Evolutionary conservation across 805 yeast genomes (phyloP).

Genomic region (Lachancea sp.): DNA sequence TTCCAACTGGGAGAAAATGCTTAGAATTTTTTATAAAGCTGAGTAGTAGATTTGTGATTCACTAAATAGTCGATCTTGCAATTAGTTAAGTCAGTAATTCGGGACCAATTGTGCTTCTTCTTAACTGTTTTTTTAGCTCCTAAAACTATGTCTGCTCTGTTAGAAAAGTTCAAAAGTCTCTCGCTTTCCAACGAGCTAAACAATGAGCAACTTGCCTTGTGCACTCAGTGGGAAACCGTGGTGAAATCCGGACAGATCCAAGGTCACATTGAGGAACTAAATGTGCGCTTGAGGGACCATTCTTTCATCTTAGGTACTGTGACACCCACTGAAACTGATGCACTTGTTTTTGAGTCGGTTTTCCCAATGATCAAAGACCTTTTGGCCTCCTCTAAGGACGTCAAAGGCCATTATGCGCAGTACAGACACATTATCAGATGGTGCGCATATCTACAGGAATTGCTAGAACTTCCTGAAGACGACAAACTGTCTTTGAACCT

Average conservation of each 20-base stretch:
- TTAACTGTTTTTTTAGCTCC: too few relatives aligned
- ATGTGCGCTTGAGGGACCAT: constrained; percentile 57
- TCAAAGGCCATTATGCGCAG: constrained; percentile 47
- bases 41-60: too few relatives aligned
- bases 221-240: constrained; percentile 74
- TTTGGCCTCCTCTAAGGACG: constrained; percentile 39
- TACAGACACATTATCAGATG: constrained; percentile 88
- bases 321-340: constrained; percentile 63
- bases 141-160: constrained; percentile 29
- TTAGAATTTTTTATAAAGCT: too few relatives aligned
- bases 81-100: too few relatives aligned
- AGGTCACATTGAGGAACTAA: constrained; percentile 49
- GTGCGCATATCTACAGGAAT: constrained; percentile 80
- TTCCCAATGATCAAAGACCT: constrained; percentile 55
- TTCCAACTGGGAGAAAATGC: too few relatives aligned
- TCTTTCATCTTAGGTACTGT: constrained; percentile 65
- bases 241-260: constrained; percentile 51
- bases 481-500: constrained; percentile 54
- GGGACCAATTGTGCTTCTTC: too few relatives aligned
- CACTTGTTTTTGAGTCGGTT: constrained; percentile 58
- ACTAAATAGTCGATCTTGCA: too few relatives aligned
- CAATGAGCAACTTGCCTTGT: constrained; percentile 58
- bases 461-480: constrained; percentile 48
- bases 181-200: constrained; percentile 30
- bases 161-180: constrained; percentile 24